Percentiles rank a stretch among this genome's conserved stretches.
Evolutionary conservation across 2,329 filamentous ascomycete genomes (phyloP).

Genomic region (Neopestalotiopsis clavispora): DNA sequence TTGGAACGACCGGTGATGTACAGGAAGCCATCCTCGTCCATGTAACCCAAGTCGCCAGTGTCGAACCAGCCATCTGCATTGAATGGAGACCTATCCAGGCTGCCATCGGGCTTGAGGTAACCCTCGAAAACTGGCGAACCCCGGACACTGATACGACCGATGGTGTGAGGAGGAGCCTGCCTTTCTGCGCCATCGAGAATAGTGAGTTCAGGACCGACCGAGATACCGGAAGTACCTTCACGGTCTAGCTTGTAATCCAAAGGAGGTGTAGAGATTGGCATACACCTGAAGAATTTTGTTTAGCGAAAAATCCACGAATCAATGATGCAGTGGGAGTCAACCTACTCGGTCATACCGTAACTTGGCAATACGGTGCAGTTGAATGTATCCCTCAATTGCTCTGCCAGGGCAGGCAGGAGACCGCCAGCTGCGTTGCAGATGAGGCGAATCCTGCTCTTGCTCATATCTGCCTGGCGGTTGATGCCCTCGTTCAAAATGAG

Average conservation of each 20-base stretch:
- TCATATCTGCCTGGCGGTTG: conserved; percentile 43
- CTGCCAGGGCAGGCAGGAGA: conserved; percentile 55
- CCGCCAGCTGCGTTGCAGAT: conserved; percentile 61
- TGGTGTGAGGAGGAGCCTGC: conserved; percentile 34
- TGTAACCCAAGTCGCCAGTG: conserved; percentile 58
- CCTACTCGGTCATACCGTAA: conserved; percentile 62
- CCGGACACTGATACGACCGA: conserved; percentile 56
- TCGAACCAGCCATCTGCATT: conserved; percentile 57
- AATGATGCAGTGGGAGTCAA: not conserved
- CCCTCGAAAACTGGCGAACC: conserved; percentile 56
- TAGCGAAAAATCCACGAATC: not conserved
- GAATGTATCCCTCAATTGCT: conserved; percentile 54
- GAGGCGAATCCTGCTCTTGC: conserved; percentile 51
- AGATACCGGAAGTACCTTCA: conserved; percentile 57
- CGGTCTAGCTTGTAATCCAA: conserved; percentile 56
- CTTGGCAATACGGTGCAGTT: conserved; percentile 57
- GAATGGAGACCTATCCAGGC: conserved; percentile 50
- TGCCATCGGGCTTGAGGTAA: conserved; percentile 49
- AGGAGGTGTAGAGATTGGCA: conserved; percentile 61
- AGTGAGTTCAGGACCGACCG: conserved; percentile 54
- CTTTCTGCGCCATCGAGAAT: conserved; percentile 50
- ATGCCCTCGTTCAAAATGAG: conserved; percentile 54
- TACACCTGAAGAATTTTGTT: conserved; percentile 41
- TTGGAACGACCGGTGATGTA: conserved; percentile 61
- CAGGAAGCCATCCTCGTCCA: conserved; percentile 55